Evolutionary conservation across 2,329 filamentous ascomycete genomes (phyloP), one percentile per base, ranked within the genome.

Genomic region (Exophiala bonariae): DNA sequence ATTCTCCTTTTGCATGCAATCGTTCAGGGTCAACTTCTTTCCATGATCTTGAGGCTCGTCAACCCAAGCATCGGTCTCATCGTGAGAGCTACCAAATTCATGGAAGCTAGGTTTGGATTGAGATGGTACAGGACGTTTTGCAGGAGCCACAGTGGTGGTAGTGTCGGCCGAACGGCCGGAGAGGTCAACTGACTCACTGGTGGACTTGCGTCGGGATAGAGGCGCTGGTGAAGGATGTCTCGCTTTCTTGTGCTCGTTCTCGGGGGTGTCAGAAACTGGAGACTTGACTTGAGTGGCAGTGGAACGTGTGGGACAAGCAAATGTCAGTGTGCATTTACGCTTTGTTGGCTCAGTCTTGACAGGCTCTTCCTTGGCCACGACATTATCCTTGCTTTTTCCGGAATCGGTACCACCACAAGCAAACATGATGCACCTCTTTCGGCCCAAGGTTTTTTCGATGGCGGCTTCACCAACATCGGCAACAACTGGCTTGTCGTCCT

Each of bases 401-500:
- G 73, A 70, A 6, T 81, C 76, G 62, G 85, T 87, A 30, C 79
- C 79, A 28, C 80, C 84, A 65, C 92, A 97, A 26, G 89, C 90
- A 66, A 97, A 97, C 50, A 87, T 92, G 58, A 97, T 96, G 67
- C 88, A 92, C 50, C 91, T 82, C 72, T 91, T 96, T 61, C 88
- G 86, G 39, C 83, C 85, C 41, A 84, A 69, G 9, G 73, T 76
- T n/a, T 77, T 79, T 62, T 85, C 83, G 1, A 86, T 73, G 26
- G 76, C 72, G 11, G 79, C 73, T 61, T 86, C 81, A 46, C 61
- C 61, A 30, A 60, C 44, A 28, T 75, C 77, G 30, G 60, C 63
- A 35, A 48, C 56, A 20, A 50, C 58, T 46, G 49, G 55, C 41
- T 63, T 55, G 39, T 65, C 60, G 18, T 59, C 49, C 49, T 58